These are phyloP conservation scores for Hypoxylon rickii DNA, from an alignment of 495 filamentous ascomycete species.

Conservation along the genomic window DNA sequence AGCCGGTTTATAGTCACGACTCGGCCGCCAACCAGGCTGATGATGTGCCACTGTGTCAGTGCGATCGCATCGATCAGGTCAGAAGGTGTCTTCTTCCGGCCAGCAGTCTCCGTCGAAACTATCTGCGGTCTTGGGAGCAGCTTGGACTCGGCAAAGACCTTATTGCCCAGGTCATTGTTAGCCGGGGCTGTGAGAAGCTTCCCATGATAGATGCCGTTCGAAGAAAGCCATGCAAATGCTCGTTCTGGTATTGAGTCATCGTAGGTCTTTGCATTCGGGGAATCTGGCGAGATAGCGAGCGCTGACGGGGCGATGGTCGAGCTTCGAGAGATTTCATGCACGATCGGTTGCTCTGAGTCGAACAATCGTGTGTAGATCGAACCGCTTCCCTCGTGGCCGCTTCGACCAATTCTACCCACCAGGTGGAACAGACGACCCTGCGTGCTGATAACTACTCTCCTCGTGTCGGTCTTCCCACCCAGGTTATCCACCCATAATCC, in stretches of 20 bases:
- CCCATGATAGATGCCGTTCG: slow-evolving; percentile 87
- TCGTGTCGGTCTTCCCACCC: slow-evolving; percentile 65
- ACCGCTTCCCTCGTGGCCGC: slow-evolving; percentile 76
- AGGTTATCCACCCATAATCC: slow-evolving; percentile 81
- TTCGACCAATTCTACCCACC: slow-evolving; percentile 71
- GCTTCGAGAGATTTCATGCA: slow-evolving; percentile 66
- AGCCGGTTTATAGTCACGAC: slow-evolving; percentile 84
- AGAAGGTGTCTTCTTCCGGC: slow-evolving; percentile 64
- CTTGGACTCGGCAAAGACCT: slow-evolving; percentile 70
- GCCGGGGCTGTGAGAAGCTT: slow-evolving; percentile 61
- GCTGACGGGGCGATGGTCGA: slow-evolving; percentile 62
- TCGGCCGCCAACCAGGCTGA: slow-evolving; percentile 80
- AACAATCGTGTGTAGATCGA: slow-evolving; percentile 87
- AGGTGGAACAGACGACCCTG: slow-evolving; percentile 76
- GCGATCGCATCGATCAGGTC: slow-evolving; percentile 80
- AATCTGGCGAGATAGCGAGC: slow-evolving; percentile 77
- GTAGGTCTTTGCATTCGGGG: slow-evolving; percentile 49
- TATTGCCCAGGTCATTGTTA: slow-evolving; percentile 62
- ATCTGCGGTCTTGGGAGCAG: slow-evolving; percentile 75
- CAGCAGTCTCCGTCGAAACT: slow-evolving; percentile 64
- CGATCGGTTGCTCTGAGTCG: slow-evolving; percentile 76
- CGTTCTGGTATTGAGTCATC: slow-evolving; percentile 59
- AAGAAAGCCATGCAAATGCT: slow-evolving; percentile 87
- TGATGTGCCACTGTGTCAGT: slow-evolving; percentile 88
- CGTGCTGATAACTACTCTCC: slow-evolving; percentile 78